phyloP scores from a whole-genome alignment of 257 asterid species.

The Solanum sejunctum region DNA sequence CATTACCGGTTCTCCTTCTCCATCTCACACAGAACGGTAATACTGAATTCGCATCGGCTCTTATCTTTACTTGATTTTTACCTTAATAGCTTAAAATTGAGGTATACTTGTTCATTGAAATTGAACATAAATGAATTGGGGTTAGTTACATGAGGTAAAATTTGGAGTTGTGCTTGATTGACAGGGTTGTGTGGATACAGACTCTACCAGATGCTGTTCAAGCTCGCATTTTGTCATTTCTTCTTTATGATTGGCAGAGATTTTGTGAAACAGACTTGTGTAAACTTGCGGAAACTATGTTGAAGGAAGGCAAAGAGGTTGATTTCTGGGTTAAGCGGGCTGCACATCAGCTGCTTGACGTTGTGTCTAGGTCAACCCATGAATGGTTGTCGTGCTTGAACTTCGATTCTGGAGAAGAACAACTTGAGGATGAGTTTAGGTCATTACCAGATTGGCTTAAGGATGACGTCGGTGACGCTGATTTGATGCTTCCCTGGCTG shows the following conservation, averaged over 20 bases:
- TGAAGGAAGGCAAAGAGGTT: constrained; percentile 21
- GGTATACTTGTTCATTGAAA: background rate
- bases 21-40: constrained; percentile 19
- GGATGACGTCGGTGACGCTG: constrained; percentile 23
- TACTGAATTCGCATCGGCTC: background rate
- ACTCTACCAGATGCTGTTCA: constrained; percentile 54
- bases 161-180: background rate
- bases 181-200: constrained; percentile 55
- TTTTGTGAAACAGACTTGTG: constrained; percentile 38
- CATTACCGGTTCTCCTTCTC: constrained; percentile 1
- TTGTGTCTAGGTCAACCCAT: constrained; percentile 33
- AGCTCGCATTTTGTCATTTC: constrained; percentile 51
- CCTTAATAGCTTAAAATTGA: background rate
- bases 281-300: constrained; percentile 33
- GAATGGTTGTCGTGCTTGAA: constrained; percentile 44
- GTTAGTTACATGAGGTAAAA: background rate
- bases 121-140: background rate
- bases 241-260: constrained; percentile 34
- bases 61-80: background rate
- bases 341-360: constrained; percentile 59
- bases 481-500: constrained; percentile 55
- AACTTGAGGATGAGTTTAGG: constrained; percentile 30
- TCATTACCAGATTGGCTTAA: constrained; percentile 50
- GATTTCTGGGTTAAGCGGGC: constrained; percentile 73
- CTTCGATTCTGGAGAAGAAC: constrained; percentile 53